Evolutionary conservation across 306 rosid genomes (phyloP), one percentile per base, ranked within the genome.

Genomic region (Fagus crenata): DNA sequence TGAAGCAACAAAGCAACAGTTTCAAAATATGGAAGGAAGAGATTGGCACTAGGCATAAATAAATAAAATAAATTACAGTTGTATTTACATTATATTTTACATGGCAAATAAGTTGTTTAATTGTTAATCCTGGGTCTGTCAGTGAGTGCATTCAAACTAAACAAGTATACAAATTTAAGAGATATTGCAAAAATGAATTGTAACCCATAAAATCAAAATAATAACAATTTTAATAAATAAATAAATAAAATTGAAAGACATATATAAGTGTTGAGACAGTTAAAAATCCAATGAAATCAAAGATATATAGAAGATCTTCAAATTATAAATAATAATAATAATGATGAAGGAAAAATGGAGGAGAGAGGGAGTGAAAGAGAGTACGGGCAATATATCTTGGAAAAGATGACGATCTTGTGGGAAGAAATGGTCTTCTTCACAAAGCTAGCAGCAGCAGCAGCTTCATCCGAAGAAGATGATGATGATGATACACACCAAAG

Each of bases 321-420:
- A 68, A 54, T 28, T 53, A 59, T 2, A 69, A 40, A 13, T 1
- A 41, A 53, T 9, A 7, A 22, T 22, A 22, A 22, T 22, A 22
- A 22, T 22, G 28, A 58, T 14, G 0, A 60, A 18, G 35, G 28
- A 22, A 42, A 71, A 59, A 22, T 13, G 49, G 18, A 70, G 11
- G 11, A 31, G 71, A 81, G 35, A 64, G 36, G 40, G 60, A 53
- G 67, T 17, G 75, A 22, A 37, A 14, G 46, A 28, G 70, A 84
- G 6, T 74, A 95, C 98, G 93, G 97, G 92, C 98, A 95, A 75
- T 95, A 95, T 78, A 97, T 88, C 81, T 95, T 95, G 79, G 98
- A 95, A 77, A 95, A 95, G 80, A 95, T 90, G 84, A 86, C 97
- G 83, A 92, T 88, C 41, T 85, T 83, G 91, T 92, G 89, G 51